Evolutionary conservation across 1,284 basidiomycete species (phyloP).

Genomic region (Sanghuangporus sanghuang): DNA sequence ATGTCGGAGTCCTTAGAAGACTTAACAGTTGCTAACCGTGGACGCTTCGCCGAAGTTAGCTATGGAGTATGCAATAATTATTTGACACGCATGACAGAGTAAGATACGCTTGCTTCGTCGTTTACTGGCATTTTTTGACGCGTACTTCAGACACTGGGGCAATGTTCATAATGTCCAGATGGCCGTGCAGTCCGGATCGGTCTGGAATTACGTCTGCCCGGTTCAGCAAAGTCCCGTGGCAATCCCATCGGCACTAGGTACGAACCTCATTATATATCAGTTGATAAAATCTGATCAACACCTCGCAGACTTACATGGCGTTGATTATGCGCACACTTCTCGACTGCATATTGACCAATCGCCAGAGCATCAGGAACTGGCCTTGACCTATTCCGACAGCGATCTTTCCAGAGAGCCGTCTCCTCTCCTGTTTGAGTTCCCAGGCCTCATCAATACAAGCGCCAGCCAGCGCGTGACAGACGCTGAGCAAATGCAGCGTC

Average conservation of each 20-base stretch:
- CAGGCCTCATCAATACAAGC: constrained; percentile 8
- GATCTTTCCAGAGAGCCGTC: constrained; percentile 17
- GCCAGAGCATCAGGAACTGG: constrained; percentile 12
- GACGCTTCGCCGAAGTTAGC: constrained; percentile 15
- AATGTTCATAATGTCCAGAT: constrained; percentile 17
- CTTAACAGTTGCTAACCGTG: constrained; percentile 3
- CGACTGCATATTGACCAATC: constrained; percentile 8
- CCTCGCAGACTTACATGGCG: constrained; percentile 12
- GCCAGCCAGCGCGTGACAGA: constrained; percentile 4
- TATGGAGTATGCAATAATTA: constrained; percentile 15
- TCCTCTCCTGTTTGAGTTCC: constrained; percentile 18
- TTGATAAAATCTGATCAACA: neutral
- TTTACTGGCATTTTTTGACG: neutral
- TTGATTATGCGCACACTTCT: constrained; percentile 14
- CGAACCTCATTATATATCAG: neutral
- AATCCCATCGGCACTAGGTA: constrained; percentile 16
- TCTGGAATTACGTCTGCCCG: constrained; percentile 16
- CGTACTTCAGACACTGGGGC: constrained; percentile 14
- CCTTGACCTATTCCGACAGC: constrained; percentile 17
- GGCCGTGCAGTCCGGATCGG: constrained; percentile 12
- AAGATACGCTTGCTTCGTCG: neutral
- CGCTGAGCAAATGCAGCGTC: constrained; percentile 8
- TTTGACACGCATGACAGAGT: constrained; percentile 13
- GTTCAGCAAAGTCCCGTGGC: constrained; percentile 17
- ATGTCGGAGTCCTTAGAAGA: constrained; percentile 1